Evolutionary conservation across 2,329 filamentous ascomycete genomes (phyloP).

Genomic region (Didymella pinodella): DNA sequence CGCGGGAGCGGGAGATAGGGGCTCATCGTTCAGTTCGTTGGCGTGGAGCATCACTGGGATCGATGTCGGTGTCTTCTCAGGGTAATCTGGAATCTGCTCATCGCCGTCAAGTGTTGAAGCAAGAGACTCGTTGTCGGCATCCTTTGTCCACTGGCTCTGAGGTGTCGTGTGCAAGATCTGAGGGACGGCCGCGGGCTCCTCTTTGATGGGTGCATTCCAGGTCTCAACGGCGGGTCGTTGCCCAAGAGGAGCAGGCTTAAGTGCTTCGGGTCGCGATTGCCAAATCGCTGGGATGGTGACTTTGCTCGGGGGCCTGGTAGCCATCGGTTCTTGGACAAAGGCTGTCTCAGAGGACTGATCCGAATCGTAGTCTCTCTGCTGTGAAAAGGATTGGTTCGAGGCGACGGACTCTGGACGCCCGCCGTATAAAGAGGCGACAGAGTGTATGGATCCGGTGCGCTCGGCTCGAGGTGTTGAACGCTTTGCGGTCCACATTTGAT

Average conservation of each 20-base stretch:
- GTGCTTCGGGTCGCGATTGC: conserved; percentile 30
- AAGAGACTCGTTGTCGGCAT: conserved; percentile 45
- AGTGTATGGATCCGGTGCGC: conserved; percentile 44
- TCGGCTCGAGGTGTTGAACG: conserved; percentile 37
- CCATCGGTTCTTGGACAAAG: conserved; percentile 36
- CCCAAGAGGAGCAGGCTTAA: conserved; percentile 2
- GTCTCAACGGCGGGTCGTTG: conserved; percentile 26
- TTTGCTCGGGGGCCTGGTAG: conserved; percentile 26
- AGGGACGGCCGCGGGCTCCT: conserved; percentile 24
- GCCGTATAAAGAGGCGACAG: conserved; percentile 39
- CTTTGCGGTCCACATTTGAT: conserved; percentile 45
- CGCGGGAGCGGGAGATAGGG: conserved; percentile 27
- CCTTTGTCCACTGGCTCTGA: conserved; percentile 18
- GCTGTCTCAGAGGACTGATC: conserved; percentile 44
- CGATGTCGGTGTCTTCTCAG: conserved; percentile 42
- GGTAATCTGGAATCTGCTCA: conserved; percentile 36
- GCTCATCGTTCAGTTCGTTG: conserved; percentile 28
- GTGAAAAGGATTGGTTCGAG: conserved; percentile 35
- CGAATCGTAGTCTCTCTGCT: conserved; percentile 42
- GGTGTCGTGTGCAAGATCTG: conserved; percentile 26
- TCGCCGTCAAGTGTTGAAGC: conserved; percentile 45
- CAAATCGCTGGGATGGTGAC: conserved; percentile 40
- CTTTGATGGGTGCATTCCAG: conserved; percentile 18
- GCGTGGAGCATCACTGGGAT: conserved; percentile 25
- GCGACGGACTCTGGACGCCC: conserved; percentile 37